Evolutionary conservation across 345 rosid genomes (phyloP), one percentile per base, ranked within the genome.

Genomic region (Bretschneidera sinensis): DNA sequence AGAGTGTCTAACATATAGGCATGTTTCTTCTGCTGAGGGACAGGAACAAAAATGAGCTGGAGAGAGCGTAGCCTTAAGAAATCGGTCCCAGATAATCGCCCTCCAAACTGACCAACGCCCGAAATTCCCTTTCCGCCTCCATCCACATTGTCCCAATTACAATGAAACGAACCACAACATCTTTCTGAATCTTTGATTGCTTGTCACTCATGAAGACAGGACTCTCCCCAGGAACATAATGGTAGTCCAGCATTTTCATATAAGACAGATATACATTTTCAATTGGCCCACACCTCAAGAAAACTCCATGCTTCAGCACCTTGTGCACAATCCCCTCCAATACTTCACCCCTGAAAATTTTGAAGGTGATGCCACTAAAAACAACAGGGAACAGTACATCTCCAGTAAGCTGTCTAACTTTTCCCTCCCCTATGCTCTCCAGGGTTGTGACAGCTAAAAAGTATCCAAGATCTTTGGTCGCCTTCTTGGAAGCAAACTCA

Each of bases 61-160:
- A 14, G 11, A 13, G 16, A 39, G 16, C n/a, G n/a, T n/a, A n/a
- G n/a, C 63, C 65, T 35, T 72, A 71, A 54, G 78, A 77, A 34
- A 85, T 58, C 0, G 95, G 95, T 47, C 95, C 92, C n/a, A 90
- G 83, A 68, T 66, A 80, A 73, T 87, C 94, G 6, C 91, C 92
- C 68, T 87, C 92, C 78, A 90, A 71, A 67, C 97, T 80, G 43
- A 82, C 95, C 70, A 87, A 48, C 0, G 85, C 99, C 79, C 76
- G 99, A 67, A 90, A 85, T 52, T 90, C 97, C 72, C 91, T 77
- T 61, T 90, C 92, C 1, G 76, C 83, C 68, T 94, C 94, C 47
- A 88, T 64, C 97, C 96, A 90, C 74, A 79, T 84, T 0, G 85
- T 79, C 34, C 79, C 97, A 0, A 89, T 68, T 74, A 94, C 95